Percentiles rank a stretch among this genome's conserved stretches.
Evolutionary conservation across 2,329 filamentous ascomycete genomes (phyloP).

Genomic region (Boeremia lycopersici): DNA sequence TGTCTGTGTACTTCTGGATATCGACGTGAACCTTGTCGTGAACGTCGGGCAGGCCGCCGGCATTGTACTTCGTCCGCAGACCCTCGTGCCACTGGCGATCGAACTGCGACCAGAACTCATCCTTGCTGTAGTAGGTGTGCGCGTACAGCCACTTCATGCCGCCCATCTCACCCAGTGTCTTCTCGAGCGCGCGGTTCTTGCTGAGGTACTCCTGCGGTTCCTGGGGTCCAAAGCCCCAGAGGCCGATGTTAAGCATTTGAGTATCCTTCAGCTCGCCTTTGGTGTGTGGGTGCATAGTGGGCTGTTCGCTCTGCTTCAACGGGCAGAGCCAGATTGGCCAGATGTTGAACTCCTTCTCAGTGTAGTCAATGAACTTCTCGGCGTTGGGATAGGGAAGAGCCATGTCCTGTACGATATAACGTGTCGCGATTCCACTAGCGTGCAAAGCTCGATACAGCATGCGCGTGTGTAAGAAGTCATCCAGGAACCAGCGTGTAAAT

Average conservation of each 20-base stretch:
- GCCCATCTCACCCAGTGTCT: constrained; percentile 61
- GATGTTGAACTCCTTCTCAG: constrained; percentile 48
- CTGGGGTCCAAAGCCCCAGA: constrained; percentile 76
- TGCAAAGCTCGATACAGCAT: constrained; percentile 71
- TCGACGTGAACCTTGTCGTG: constrained; percentile 69
- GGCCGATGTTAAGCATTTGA: constrained; percentile 62
- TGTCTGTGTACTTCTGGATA: constrained; percentile 37
- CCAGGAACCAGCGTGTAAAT: constrained; percentile 65
- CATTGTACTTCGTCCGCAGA: constrained; percentile 64
- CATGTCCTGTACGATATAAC: constrained; percentile 70
- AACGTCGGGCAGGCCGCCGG: constrained; percentile 65
- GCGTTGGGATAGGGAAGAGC: constrained; percentile 53
- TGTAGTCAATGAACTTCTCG: constrained; percentile 52
- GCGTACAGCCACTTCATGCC: constrained; percentile 76
- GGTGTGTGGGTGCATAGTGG: constrained; percentile 44
- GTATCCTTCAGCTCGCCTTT: constrained; percentile 35
- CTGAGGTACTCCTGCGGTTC: constrained; percentile 52
- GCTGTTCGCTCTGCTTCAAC: constrained; percentile 43
- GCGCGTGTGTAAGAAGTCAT: constrained; percentile 67
- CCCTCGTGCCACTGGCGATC: constrained; percentile 64
- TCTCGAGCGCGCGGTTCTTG: constrained; percentile 66
- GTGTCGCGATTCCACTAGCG: constrained; percentile 63
- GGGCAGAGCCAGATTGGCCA: constrained; percentile 59
- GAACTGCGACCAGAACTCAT: constrained; percentile 72
- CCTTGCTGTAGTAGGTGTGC: constrained; percentile 70